Conservation (phyloP, 371 early-diverging fungal genomes). For the Apophysomyces ossiformis region DNA sequence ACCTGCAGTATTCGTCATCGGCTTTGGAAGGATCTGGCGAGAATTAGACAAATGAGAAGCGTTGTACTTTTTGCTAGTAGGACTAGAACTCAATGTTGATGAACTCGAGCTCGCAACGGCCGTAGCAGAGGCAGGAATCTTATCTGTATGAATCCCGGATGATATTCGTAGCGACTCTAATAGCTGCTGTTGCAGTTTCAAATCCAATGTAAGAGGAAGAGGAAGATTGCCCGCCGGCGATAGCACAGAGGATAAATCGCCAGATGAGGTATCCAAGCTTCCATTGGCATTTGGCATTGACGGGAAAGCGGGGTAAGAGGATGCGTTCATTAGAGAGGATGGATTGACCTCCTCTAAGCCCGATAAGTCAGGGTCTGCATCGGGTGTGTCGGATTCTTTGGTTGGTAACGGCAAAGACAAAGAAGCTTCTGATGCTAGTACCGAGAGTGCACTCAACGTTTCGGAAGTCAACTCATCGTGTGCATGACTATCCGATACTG, state of each 20-base stretch:
- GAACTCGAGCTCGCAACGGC: slow-evolving; percentile 4
- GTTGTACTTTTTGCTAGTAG: neutral
- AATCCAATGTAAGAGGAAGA: neutral
- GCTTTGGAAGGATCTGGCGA: slow-evolving; percentile 32
- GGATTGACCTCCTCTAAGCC: neutral
- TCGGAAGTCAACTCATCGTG: slow-evolving; percentile 34
- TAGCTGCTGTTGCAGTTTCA: slow-evolving; percentile 38
- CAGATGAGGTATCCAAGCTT: neutral
- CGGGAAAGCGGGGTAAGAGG: neutral
- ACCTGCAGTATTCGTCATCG: slow-evolving; percentile 12
- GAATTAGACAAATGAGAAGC: slow-evolving; percentile 9
- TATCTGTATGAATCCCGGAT: slow-evolving; percentile 8
- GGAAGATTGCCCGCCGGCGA: neutral
- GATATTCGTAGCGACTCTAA: slow-evolving; percentile 29
- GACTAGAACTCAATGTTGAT: neutral
- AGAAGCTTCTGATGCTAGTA: slow-evolving; percentile 23
- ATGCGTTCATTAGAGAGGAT: neutral
- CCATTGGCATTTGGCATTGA: neutral
- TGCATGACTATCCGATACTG: slow-evolving; percentile 27
- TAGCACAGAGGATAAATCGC: neutral
- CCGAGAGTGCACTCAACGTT: slow-evolving; percentile 32
- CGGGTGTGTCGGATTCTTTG: slow-evolving; percentile 11
- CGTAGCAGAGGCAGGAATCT: slow-evolving; percentile 2
- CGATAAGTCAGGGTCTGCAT: slow-evolving; percentile 6
- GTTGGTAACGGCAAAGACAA: slow-evolving; percentile 22